Evolutionary conservation across 805 yeast genomes (phyloP), one percentile per base, ranked within the genome.

Genomic region (Yarrowia sp.): DNA sequence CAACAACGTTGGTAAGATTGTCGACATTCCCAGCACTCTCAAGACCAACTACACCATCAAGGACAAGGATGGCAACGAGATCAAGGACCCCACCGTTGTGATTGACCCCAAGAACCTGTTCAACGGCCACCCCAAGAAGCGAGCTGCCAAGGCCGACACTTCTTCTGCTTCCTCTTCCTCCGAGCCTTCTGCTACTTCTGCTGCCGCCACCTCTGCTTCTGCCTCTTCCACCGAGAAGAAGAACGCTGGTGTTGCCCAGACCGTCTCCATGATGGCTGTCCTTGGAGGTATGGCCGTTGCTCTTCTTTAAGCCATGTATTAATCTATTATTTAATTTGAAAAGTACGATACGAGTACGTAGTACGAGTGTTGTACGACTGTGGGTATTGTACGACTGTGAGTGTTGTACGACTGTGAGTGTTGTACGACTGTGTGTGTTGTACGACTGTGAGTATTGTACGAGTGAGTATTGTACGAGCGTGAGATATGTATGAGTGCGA

Each of bases 1-100:
- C 72, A 66, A 65, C 41, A 77, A 77, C 66, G 65, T 75, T 24
- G 80, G 80, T 30, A 67, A 72, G 66, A 70, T 76, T 59, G 69
- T 72, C 51, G 64, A 67, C 33, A 64, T 76, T 12, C 49, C 63
- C n/a, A 65, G 69, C 64, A 58, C 64, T 36, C 67, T 72, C 21
- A 62, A 66, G n/a, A 68, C 74, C 41, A 70, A 70, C 38, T 73
- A 71, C 69, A 67, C 66, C 36, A 69, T 77, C 66, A 67, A 69
- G 64, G 76, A 75, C 62, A 63, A 67, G 35, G 66, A 68, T 35
- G 77, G 77, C 38, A 68, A 72, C 56, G 66, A 67, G 56, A 67
- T 73, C 36, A 51, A 62, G 16, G 72, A 71, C 61, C 69, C 75
- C 30, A 62, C 65, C 36, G 66, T 71, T 43, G 66, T 67, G 4